Evolutionary conservation across 441 rosid species (phyloP), one percentile per base, ranked within the genome.

Genomic region (Theobroma grandiflorum): DNA sequence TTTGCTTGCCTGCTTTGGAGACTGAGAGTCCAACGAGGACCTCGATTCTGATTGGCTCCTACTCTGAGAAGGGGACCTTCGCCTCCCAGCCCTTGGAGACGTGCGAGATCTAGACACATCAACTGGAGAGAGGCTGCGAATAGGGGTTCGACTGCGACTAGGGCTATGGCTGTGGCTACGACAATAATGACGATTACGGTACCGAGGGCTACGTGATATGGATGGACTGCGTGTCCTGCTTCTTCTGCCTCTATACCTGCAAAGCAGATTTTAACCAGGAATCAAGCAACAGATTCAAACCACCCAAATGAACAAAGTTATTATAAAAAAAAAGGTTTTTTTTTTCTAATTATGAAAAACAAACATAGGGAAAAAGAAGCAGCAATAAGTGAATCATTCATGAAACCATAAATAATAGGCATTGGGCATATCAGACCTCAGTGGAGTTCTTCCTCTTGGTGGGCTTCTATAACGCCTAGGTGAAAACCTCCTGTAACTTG

Each of bases 401-500:
- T 9, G 35, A 58, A 49, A 26, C 6, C 74, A 47, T 2, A 37
- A 7, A 20, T 5, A 67, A 9, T 8, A 10, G 15, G 33, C 8
- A 18, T 18, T 4, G 65, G 20, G 42, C 20, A 45, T 57, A 50
- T 26, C 79, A 50, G 26, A 97, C 99, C 99, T 95, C 37, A 88
- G 96, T 75, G 98, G 95, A 79, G 95, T 91, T 88, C 98, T 91
- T 88, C 91, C 94, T 84, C 98, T 90, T 59, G 88, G 88, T 31
- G 98, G 97, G 76, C 97, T 93, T 83, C 97, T 87, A 72, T 72
- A 92, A 22, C 95, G 97, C 91, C 97, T 89, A 7, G 99, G 99
- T 7, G 99, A 97, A 84, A 83, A 91, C 87, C 99, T 90, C 82
- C 95, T 86, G 88, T 87, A 90, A 81, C 86, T 87, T 72, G 93